Conservation (phyloP, 2,329 filamentous ascomycete species). For the Zasmidium citrigriseum region DNA sequence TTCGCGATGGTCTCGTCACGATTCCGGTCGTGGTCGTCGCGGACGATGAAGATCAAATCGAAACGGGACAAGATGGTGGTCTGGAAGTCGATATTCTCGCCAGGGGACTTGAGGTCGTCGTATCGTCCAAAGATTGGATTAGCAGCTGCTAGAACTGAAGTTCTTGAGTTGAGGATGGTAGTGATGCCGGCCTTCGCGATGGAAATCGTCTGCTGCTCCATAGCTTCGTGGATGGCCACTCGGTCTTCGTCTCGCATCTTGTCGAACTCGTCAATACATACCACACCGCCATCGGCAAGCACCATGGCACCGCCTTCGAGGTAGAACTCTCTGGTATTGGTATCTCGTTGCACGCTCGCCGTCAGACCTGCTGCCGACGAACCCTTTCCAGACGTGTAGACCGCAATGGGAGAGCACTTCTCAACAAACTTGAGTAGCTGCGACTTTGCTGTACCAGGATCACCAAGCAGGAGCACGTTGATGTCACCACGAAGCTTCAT, state of each 20-base stretch:
- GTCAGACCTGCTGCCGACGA: constrained; percentile 97
- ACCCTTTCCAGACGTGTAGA: constrained; percentile 98
- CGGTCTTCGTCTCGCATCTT: constrained; percentile 99
- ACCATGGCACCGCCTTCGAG: constrained; percentile 99
- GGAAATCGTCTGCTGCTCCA: constrained; percentile 99
- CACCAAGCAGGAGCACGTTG: constrained; percentile 93
- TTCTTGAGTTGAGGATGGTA: constrained; percentile 93
- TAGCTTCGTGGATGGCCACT: constrained; percentile 97
- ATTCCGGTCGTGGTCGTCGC: constrained; percentile 85
- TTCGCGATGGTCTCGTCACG: constrained; percentile 92
- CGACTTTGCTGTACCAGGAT: constrained; percentile 97
- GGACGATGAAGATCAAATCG: constrained; percentile 99
- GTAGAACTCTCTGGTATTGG: constrained; percentile 92
- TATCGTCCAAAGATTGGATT: constrained; percentile 98
- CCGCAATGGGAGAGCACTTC: constrained; percentile 92
- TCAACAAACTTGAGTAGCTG: constrained; percentile 97
- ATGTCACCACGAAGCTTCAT: constrained; percentile 98
- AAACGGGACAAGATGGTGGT: constrained; percentile 98
- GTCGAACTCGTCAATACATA: constrained; percentile 99
- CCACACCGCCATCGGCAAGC: constrained; percentile 91
- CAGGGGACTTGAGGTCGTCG: constrained; percentile 95
- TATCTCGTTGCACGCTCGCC: constrained; percentile 91
- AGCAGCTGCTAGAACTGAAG: constrained; percentile 90
- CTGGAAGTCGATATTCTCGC: constrained; percentile 99
- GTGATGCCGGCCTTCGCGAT: constrained; percentile 99